Base-by-base conservation (phyloP, 2,329 filamentous ascomycete genomes). In the Huntiella abstrusa region DNA sequence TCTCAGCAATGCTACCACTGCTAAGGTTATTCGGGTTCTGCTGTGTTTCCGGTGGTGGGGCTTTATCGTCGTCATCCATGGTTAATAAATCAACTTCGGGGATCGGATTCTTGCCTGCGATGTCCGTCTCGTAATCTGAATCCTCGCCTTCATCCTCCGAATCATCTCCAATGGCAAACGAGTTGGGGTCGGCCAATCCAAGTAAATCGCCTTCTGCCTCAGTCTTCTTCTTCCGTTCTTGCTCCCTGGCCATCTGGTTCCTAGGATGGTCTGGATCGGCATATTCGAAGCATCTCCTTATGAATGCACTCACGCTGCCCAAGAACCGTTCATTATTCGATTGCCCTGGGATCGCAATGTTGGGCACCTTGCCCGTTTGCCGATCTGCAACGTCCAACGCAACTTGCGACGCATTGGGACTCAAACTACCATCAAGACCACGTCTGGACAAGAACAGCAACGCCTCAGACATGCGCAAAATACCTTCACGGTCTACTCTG, bases 241-340 rank as follows among this genome's bases (percentile, higher is more conserved):
- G 34, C 22, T 48, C 46, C 34, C 61, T 59, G 7, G 62, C 58
- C 37, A 61, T 61, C 49, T 75, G 69, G 52, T 77, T 71, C 58
- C 71, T 69, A 1, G 80, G 77, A 52, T 83, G 80, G 56, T 92
- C 88, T 1, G 91, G 88, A 57, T 98, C 91, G 4, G 91, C 91
- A 57, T 98, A 98, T 62, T 98, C 91, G 53, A 98, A 98, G 61
- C 91, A 98, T 49, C 91, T 75, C 52, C 87, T 74, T 50, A 96
- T 98, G 58, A 98, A 98, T 2, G 86, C 86, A 54, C 85, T 94
- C 45, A 98, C 86, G 51, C 87, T 94, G 51, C 81, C 83, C 19
- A 98, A 65, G 57, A 98, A 96, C 45, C 79, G 75, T 60, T 96
- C 91, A 53, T 92, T 91, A 36, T 79, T 75, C 47, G 83, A 67